Base-by-base conservation (phyloP, 2,329 filamentous ascomycete species). In the Aureobasidium musti region DNA sequence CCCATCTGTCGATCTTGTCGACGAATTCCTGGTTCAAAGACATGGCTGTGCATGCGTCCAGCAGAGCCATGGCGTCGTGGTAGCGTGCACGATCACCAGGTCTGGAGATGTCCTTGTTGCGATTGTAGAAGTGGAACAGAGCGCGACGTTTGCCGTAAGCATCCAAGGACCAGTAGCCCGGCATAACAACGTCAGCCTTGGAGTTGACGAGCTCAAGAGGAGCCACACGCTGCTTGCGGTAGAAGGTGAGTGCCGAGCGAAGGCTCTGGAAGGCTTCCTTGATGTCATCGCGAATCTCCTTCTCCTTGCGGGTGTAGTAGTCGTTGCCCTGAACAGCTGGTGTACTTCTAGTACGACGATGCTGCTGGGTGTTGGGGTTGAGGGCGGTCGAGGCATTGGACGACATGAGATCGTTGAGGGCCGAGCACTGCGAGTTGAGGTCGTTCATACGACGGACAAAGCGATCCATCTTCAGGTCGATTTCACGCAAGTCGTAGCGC, bases 311-410 rank as follows among this genome's bases (percentile, higher is more conserved):
- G 59, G 59, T 63, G 35, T 28, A 63, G 43, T 63, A 23, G 43
- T 63, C 59, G 33, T 63, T 63, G 14, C 59, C 59, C 59, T 52
- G 59, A 35, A 63, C 45, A 41, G 59, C 45, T 5, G 59, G 59
- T 8, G 45, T 63, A 52, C 59, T 63, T 63, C 59, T 63, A 63
- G 59, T 63, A 63, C 59, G 59, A 41, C 59, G 59, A 23, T 63
- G 59, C 59, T 63, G 59, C 45, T 63, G 59, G 33, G 59, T 63
- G 59, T 63, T 63, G 6, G 59, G 59, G n/a, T 50, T 63, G 28
- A 63, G 33, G 8, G 35, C 45, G 23, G 3, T 47, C 7, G 59
- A 50, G 21, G 59, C 59, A 17, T 63, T 33, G 35, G 33, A 11
- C 33, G 59, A 63, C 59, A 63, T 63, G 33, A 63, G 59, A 41